Conservation (phyloP, 2,329 filamentous ascomycete genomes). For the Fusarium albosuccineum region DNA sequence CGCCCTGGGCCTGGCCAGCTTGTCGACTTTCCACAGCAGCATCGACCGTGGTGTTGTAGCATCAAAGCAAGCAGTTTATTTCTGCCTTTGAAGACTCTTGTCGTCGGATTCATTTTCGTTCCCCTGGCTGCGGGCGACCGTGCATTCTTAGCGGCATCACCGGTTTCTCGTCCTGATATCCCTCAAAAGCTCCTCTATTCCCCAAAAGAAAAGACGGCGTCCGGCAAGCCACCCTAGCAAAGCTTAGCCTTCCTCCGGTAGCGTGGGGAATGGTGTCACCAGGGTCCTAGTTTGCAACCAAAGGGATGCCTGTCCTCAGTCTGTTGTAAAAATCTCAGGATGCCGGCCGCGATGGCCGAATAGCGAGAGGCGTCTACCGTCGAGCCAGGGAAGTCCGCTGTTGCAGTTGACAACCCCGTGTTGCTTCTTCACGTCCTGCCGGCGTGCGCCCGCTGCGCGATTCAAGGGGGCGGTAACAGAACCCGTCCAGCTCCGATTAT, state of each 20-base stretch:
- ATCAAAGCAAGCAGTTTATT: constrained; percentile 19
- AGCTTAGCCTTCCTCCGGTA: constrained; percentile 41
- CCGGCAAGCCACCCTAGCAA: constrained; percentile 35
- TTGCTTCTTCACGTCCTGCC: background rate
- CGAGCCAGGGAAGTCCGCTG: constrained; percentile 4
- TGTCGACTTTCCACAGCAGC: constrained; percentile 10
- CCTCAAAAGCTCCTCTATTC: constrained; percentile 26
- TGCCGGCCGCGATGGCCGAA: constrained; percentile 25
- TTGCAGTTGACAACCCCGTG: background rate
- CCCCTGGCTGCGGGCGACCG: constrained; percentile 24
- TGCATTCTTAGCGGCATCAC: constrained; percentile 41
- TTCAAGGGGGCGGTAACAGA: constrained; percentile 6
- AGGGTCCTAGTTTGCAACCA: constrained; percentile 14
- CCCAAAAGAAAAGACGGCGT: constrained; percentile 37
- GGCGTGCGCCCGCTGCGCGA: constrained; percentile 12
- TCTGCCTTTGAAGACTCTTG: constrained; percentile 3
- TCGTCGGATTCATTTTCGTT: constrained; percentile 30
- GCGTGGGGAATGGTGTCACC: constrained; percentile 40
- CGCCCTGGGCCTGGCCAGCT: background rate
- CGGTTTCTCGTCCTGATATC: constrained; percentile 33
- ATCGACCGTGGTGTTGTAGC: constrained; percentile 10
- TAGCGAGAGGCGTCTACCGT: constrained; percentile 26
- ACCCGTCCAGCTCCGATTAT: constrained; percentile 1
- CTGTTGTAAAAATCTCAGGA: constrained; percentile 24
- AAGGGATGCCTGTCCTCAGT: constrained; percentile 25